phyloP scores from a whole-genome alignment of 2,329 filamentous ascomycete species.

The Rhynchosporium agropyri region DNA sequence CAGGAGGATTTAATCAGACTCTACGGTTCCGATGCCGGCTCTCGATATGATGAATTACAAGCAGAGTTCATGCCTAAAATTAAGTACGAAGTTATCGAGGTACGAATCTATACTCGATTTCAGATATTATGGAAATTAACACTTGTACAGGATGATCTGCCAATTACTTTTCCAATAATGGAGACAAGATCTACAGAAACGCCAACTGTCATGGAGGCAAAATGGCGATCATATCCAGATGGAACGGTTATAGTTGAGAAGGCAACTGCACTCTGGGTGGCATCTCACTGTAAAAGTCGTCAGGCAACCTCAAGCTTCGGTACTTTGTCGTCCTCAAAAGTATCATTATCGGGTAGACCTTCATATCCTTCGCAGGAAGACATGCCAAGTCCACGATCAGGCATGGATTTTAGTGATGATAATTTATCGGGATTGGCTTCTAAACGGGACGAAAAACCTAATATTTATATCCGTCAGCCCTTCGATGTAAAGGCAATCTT shows the following conservation, averaged over 20 bases:
- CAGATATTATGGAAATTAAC: background rate
- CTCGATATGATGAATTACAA: conserved; percentile 2
- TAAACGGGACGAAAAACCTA: background rate
- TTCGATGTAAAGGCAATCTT: background rate
- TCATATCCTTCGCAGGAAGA: background rate
- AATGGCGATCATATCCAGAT: background rate
- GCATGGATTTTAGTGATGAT: background rate
- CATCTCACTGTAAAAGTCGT: background rate
- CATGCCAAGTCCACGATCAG: background rate
- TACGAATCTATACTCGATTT: background rate
- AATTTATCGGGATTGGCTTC: background rate
- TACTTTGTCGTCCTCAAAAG: background rate
- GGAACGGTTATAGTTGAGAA: background rate
- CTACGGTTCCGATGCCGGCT: background rate
- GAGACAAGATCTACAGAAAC: background rate
- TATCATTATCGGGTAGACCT: background rate
- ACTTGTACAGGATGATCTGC: background rate
- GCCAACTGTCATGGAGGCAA: background rate
- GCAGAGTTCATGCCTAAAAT: background rate
- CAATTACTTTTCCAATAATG: background rate
- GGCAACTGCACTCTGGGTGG: background rate
- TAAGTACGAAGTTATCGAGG: background rate
- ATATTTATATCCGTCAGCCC: background rate
- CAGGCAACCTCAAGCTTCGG: background rate
- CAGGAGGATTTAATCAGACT: conserved; percentile 2